A percentile compares a stretch with the other conserved stretches of the same genome.
phyloP scores from a whole-genome alignment of 2,329 filamentous ascomycete species.

The Penicillium frequentans region DNA sequence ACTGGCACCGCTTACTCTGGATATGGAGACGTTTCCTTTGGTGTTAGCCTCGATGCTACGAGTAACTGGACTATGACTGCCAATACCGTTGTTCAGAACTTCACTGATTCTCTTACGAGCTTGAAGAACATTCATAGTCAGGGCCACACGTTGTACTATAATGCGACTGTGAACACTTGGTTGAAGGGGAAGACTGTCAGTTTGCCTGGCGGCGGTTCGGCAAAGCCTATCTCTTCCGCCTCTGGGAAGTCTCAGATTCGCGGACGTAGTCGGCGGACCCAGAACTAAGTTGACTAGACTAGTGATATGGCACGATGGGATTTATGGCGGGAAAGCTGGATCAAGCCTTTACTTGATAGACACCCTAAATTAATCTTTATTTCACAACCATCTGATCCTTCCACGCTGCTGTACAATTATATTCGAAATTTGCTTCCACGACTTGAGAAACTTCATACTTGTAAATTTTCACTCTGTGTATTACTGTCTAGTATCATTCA shows the following conservation, averaged over 20 bases:
- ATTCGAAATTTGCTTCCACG: no score
- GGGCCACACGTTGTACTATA: constrained; percentile 16
- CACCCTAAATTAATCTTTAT: background rate
- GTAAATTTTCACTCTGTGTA: no score
- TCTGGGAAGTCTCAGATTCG: background rate
- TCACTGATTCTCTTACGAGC: constrained; percentile 8
- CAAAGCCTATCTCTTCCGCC: constrained; percentile 5
- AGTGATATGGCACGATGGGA: no score
- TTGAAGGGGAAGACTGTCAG: constrained; percentile 8
- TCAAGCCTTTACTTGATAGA: background rate
- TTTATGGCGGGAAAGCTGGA: background rate
- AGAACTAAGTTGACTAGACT: background rate
- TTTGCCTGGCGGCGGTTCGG: constrained; percentile 8
- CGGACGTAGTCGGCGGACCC: background rate
- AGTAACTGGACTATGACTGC: constrained; percentile 15
- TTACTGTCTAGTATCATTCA: no score
- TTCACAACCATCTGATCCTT: background rate
- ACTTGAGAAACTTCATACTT: no score
- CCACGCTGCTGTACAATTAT: background rate
- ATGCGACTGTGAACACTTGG: constrained; percentile 12
- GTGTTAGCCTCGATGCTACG: constrained; percentile 12
- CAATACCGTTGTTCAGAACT: constrained; percentile 12
- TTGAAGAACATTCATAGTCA: constrained; percentile 11
- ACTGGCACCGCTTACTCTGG: constrained; percentile 18
- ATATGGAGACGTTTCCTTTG: constrained; percentile 6